Conservation (phyloP, 345 rosid species). For the Gossypium sturtianum region DNA sequence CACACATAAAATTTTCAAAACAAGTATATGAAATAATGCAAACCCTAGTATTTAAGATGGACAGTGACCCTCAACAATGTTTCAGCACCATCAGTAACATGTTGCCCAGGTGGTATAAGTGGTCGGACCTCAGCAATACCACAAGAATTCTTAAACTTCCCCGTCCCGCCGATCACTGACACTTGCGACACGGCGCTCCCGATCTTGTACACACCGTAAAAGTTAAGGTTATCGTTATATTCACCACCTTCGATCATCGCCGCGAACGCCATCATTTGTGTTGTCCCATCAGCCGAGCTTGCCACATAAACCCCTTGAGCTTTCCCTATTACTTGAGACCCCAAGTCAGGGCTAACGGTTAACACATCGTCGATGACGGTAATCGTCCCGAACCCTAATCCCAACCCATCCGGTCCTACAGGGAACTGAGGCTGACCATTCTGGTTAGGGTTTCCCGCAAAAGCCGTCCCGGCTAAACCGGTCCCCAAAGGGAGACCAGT, state of each 20-base stretch:
- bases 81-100: constrained; percentile 62
- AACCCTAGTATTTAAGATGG: constrained; percentile 44
- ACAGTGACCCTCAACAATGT: constrained; percentile 60
- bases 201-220: constrained; percentile 69
- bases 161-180: constrained; percentile 71
- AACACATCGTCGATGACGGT: constrained; percentile 56
- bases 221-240: constrained; percentile 82
- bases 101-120: constrained; percentile 69
- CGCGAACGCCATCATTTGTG: constrained; percentile 95
- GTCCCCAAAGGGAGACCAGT: constrained; percentile 88
- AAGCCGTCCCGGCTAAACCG: constrained; percentile 68
- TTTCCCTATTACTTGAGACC: constrained; percentile 69
- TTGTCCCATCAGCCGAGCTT: constrained; percentile 71
- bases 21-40: no score
- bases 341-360: constrained; percentile 71
- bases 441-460: constrained; percentile 19
- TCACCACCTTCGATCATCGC: constrained; percentile 92
- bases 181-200: constrained; percentile 70
- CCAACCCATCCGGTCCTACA: constrained; percentile 43
- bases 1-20: background rate
- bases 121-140: constrained; percentile 70
- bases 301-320: constrained; percentile 94
- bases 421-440: constrained; percentile 52
- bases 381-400: constrained; percentile 79
- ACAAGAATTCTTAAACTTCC: constrained; percentile 32